Conservation (phyloP, 1,139 yeast genomes). For the Debaryomyces nepalensis region DNA sequence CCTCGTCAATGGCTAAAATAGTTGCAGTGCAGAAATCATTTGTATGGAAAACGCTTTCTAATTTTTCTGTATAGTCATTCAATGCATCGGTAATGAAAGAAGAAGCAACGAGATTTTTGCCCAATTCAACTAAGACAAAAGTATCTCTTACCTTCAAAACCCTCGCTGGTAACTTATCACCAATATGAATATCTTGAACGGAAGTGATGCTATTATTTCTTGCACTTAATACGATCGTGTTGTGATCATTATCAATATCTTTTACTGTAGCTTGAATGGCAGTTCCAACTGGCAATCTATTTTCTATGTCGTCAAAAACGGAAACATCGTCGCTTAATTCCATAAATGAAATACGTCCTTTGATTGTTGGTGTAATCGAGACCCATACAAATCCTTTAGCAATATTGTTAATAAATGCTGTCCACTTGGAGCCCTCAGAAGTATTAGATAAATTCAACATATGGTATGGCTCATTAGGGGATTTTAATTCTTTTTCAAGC, state of each 20-base stretch:
- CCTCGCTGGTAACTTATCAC: conserved; percentile 65
- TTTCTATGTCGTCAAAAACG: conserved; percentile 54
- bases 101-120: conserved; percentile 63
- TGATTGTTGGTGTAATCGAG: conserved; percentile 67
- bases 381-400: conserved; percentile 66
- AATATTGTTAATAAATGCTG: conserved; percentile 58
- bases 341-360: conserved; percentile 69
- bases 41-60: conserved; percentile 55
- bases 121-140: conserved; percentile 69
- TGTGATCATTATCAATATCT: conserved; percentile 57
- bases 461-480: conserved; percentile 25
- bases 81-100: conserved; percentile 80
- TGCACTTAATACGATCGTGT: conserved; percentile 54
- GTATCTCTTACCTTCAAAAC: conserved; percentile 64
- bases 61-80: conserved; percentile 63
- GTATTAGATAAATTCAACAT: conserved; percentile 44
- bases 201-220: conserved; percentile 48
- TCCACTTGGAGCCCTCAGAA: conserved; percentile 46
- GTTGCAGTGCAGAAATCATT: conserved; percentile 68
- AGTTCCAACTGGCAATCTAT: conserved; percentile 68
- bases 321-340: conserved; percentile 65
- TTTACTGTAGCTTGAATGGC: conserved; percentile 66
- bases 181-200: conserved; percentile 59
- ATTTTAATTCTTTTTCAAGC: conserved; percentile 37
- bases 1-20: conserved; percentile 59